Evolutionary conservation across 2,329 filamentous ascomycete species (phyloP), one percentile per base, ranked within the genome.

Genomic region (Pezicula radicicola): DNA sequence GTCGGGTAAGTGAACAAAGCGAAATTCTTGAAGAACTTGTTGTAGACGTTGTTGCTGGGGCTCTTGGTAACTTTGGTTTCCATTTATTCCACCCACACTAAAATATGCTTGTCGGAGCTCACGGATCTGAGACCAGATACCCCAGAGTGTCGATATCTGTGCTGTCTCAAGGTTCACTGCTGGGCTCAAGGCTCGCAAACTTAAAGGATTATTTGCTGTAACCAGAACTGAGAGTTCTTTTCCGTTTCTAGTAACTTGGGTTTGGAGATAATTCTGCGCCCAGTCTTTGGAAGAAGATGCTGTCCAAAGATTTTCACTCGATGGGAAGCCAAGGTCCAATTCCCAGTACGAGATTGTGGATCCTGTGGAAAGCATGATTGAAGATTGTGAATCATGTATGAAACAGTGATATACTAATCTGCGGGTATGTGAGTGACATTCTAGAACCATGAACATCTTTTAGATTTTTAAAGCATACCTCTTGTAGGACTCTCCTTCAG

Each of bases 401-500:
- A 49, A 49, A 19, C 27, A 30, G 42, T 44, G 39, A 33, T 36
- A 25, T 16, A 43, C 30, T 28, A 49, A 25, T 33, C 48, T 49
- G 21, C 5, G 3, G 21, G 21, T 21, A 21, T 5, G 21, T 21
- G 5, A 21, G 21, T 21, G 21, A 5, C n/a, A n/a, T n/a, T n/a
- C 21, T 5, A 21, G 21, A 21, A 3, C 3, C 21, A 3, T 13
- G 12, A 4, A 4, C 4, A 37, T 3, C 3, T 7, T 12, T n/a
- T 43, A 4, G 8, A 19, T 3, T 13, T 7, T 3, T n/a, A 5
- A 3, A 43, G 8, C 21, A 30, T 30, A 49, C 48, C 48, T 45
- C 39, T 45, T 49, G 15, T 36, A 49, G 13, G 48, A 49, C 13
- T 49, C 48, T 49, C 16, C 37, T 13, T 49, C 25, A 36, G 27